Base-by-base conservation (phyloP, 2,329 filamentous ascomycete species). In the Arthrinium phaeospermum region DNA sequence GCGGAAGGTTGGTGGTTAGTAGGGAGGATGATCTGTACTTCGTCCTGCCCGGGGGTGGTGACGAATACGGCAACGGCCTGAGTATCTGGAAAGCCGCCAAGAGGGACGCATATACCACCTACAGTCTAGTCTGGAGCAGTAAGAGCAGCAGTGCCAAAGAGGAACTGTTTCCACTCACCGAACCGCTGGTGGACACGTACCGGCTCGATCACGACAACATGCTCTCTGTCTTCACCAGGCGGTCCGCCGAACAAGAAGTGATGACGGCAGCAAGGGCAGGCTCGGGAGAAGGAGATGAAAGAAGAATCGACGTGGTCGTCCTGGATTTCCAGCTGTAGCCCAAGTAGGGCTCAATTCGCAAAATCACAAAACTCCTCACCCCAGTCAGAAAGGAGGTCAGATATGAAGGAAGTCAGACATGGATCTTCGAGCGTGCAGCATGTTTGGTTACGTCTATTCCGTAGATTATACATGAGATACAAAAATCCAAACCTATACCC, bases 151-250 rank as follows among this genome's bases (percentile, higher is more conserved):
- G 6, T 10, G 8, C 1, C 0, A 13, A 12, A 3, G 41, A 19
- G 41, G 4, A 30, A 24, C 0, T 8, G 0, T 80, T 77, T 64
- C 78, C 81, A n/a, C 79, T 80, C 13, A 82, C 82, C 0, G 83
- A 85, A 72, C 83, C 83, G 10, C 73, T 85, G 44, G 77, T 83
- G 44, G 83, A 85, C 71, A 79, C 78, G 6, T 76, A 78, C n/a
- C 77, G 83, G 53, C 75, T 85, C 22, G 78, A 78, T 13, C 57
- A 79, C 24, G 82, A 83, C 27, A 79, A 80, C 49, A 75, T 83
- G 37, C 70, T 84, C 70, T 84, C 82, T 1, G 75, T 84, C 46
- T 80, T 83, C 68, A 78, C 80, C 34, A 77, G 57, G 3, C 57
- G 34, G 57, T 41, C 41, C 57, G 57, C 53, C 0, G 27, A 19